A percentile compares a stretch with the other conserved stretches of the same genome.
Conservation (phyloP, 106 monocot genomes). For the Hemerocallis citrina region DNA sequence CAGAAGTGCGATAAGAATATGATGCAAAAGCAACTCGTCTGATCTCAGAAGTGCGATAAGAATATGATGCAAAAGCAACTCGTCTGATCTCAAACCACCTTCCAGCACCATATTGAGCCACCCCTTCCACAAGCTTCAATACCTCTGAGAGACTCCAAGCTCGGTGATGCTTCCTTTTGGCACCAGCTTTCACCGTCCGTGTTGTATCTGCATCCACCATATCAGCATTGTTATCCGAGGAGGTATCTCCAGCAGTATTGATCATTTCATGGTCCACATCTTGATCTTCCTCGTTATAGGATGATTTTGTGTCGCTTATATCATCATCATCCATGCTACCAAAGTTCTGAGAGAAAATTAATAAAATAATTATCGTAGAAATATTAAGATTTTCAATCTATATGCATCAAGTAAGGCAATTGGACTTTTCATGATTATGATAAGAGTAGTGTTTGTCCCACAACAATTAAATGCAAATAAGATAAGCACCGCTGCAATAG, state of each 20-base stretch:
- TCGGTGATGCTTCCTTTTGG: conserved; percentile 66
- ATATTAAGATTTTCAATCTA: too few relatives aligned
- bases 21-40: conserved; percentile 57
- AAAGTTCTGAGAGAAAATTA: conserved; percentile 26
- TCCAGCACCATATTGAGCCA: conserved; percentile 75
- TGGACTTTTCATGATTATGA: too few relatives aligned
- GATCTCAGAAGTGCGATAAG: too few relatives aligned
- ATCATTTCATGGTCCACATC: conserved; percentile 8
- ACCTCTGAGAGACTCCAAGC: conserved; percentile 82
- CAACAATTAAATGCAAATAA: too few relatives aligned
- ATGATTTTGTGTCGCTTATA: conserved; percentile 2
- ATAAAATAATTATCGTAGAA: neutral
- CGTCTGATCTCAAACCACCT: too few relatives aligned
- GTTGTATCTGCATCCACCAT: conserved; percentile 1
- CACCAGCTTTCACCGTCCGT: conserved; percentile 10
- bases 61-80: too few relatives aligned
- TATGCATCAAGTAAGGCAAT: too few relatives aligned
- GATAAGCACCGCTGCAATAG: too few relatives aligned
- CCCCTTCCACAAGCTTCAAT: conserved; percentile 73
- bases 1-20: conserved; percentile 67
- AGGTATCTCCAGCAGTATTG: conserved; percentile 8
- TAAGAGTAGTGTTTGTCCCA: too few relatives aligned
- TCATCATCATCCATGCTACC: conserved; percentile 11
- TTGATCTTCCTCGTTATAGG: conserved; percentile 10
- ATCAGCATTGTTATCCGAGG: conserved; percentile 19